Evolutionary conservation across 495 filamentous ascomycete genomes (phyloP).

Genomic region (Podospora tetraspora): DNA sequence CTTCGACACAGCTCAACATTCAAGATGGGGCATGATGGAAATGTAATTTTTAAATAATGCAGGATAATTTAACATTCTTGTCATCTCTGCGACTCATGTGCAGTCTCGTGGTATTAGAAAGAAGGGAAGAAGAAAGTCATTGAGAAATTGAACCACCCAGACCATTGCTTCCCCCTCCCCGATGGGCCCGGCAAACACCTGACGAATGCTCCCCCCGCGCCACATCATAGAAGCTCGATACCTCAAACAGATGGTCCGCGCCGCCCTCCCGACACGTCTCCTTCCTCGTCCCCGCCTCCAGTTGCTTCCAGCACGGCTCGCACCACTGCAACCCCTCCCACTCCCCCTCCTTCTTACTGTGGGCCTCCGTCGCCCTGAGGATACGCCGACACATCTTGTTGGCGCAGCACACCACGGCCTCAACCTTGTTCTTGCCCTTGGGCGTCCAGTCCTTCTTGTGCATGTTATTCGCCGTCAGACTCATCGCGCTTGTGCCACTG

Average conservation of each 20-base stretch:
- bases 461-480: neutral
- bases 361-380: neutral
- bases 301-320: neutral
- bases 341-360: conserved; percentile 2
- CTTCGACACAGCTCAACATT: no score
- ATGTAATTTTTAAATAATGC: no score
- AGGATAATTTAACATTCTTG: neutral
- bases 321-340: neutral
- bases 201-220: neutral
- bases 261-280: neutral
- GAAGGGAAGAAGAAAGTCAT: neutral
- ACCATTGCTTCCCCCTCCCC: neutral
- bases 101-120: neutral
- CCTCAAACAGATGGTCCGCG: neutral
- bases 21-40: no score
- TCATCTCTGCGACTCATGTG: neutral
- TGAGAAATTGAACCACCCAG: neutral
- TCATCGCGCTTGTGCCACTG: neutral
- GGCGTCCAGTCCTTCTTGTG: neutral
- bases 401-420: neutral
- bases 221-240: neutral
- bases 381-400: conserved; percentile 6
- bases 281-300: neutral
- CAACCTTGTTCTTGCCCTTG: neutral
- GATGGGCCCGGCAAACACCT: neutral